A percentile compares a stretch with the other conserved stretches of the same genome.
Conservation (phyloP, 345 rosid species). For the Linum lewisii region DNA sequence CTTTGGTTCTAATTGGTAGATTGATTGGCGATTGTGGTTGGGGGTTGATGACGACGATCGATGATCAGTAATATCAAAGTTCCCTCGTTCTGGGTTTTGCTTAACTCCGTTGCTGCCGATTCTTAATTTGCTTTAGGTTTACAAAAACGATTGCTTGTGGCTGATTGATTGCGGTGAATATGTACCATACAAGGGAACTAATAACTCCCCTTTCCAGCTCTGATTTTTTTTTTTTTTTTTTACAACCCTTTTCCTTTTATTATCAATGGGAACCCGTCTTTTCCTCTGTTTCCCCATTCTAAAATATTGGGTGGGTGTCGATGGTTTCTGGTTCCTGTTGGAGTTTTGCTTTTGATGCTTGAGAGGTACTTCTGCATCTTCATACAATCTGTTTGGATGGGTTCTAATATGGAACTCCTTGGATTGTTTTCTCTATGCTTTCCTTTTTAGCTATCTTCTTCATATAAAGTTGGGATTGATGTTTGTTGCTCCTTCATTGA, state of each 20-base stretch:
- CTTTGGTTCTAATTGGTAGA: neutral
- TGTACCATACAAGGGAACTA: slow-evolving; percentile 36
- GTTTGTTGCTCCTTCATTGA: neutral
- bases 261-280: slow-evolving; percentile 10
- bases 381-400: slow-evolving; percentile 4
- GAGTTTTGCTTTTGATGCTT: slow-evolving; percentile 12
- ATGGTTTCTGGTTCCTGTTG: slow-evolving; percentile 14
- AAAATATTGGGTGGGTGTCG: slow-evolving; percentile 1
- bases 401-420: slow-evolving; percentile 7
- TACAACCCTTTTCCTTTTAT: neutral
- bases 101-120: neutral
- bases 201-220: slow-evolving; percentile 4
- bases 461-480: neutral
- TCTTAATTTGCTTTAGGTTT: slow-evolving; percentile 6
- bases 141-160: slow-evolving; percentile 13
- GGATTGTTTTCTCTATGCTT: no score
- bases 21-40: neutral
- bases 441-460: neutral
- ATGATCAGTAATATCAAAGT: slow-evolving; percentile 9
- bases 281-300: neutral
- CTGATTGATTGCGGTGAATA: slow-evolving; percentile 17
- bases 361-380: slow-evolving; percentile 15
- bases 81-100: slow-evolving; percentile 8
- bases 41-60: neutral
- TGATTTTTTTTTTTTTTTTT: neutral